phyloP scores from a whole-genome alignment of 306 rosid genomes.

The Cajanus cajan region DNA sequence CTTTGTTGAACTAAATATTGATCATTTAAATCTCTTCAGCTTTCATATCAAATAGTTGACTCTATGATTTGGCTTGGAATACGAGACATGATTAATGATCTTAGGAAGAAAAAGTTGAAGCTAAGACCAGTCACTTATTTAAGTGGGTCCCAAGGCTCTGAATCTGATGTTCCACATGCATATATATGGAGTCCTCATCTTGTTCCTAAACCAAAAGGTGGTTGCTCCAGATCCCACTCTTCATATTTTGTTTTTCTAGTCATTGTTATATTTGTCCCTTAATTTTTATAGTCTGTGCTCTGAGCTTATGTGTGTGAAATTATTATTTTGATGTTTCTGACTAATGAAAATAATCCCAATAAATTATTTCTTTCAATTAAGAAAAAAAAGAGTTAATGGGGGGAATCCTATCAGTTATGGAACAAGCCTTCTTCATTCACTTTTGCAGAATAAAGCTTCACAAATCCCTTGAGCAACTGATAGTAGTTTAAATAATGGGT shows the following conservation, averaged over 20 bases:
- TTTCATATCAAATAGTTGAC: slow-evolving; percentile 97
- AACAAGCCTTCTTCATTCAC: background rate
- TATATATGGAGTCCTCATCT: slow-evolving; percentile 99
- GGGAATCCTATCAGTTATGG: background rate
- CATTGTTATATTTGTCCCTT: slow-evolving; percentile 2
- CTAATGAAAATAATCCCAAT: background rate
- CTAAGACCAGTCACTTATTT: slow-evolving; percentile 96
- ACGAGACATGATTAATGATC: slow-evolving; percentile 94
- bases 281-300: background rate
- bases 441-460: background rate
- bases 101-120: slow-evolving; percentile 87
- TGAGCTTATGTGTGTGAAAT: background rate
- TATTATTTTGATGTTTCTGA: background rate
- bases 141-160: slow-evolving; percentile 98
- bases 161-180: slow-evolving; percentile 87
- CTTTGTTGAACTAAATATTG: slow-evolving; percentile 27
- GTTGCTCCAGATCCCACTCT: slow-evolving; percentile 27
- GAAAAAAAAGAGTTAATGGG: no score
- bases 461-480: background rate
- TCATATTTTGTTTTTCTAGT: slow-evolving; percentile 1
- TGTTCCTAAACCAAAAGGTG: slow-evolving; percentile 99
- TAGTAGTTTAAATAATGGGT: background rate
- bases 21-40: slow-evolving; percentile 46
- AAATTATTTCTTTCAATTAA: no score
- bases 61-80: slow-evolving; percentile 98